Percentiles rank a stretch among this genome's conserved stretches.
These are phyloP conservation scores for Coemansia sp. DNA, from an alignment of 192 early-diverging fungal species.

Conservation along the genomic window DNA sequence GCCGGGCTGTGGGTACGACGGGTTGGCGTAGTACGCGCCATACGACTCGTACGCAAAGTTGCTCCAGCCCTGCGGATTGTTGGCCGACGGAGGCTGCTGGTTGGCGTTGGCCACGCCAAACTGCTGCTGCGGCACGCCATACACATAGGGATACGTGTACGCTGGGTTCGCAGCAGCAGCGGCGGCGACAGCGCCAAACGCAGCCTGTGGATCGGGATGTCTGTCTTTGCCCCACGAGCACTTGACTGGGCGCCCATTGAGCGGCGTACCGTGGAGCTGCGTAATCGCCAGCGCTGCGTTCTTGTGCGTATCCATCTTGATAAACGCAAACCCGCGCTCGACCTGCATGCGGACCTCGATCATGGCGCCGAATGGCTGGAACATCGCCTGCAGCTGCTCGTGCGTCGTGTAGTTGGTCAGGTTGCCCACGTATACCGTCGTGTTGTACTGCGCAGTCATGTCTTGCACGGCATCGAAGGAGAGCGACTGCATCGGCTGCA, in stretches of 20 bases:
- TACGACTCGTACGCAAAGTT: slow-evolving; percentile 49
- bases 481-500: slow-evolving; percentile 40
- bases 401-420: slow-evolving; percentile 74
- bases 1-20: slow-evolving; percentile 46
- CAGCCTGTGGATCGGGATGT: slow-evolving; percentile 53
- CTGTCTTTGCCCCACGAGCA: slow-evolving; percentile 91
- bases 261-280: slow-evolving; percentile 65
- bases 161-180: slow-evolving; percentile 46
- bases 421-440: slow-evolving; percentile 89
- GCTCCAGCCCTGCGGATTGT: slow-evolving; percentile 41
- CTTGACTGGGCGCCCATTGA: slow-evolving; percentile 78
- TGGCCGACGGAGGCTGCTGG: slow-evolving; percentile 18
- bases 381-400: slow-evolving; percentile 66
- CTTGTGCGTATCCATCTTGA: slow-evolving; percentile 91
- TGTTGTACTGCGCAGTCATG: slow-evolving; percentile 80
- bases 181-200: slow-evolving; percentile 40
- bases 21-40: slow-evolving; percentile 43
- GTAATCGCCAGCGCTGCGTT: slow-evolving; percentile 87
- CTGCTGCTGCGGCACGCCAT: slow-evolving; percentile 52
- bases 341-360: slow-evolving; percentile 79
- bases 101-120: slow-evolving; percentile 22
- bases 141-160: slow-evolving; percentile 54
- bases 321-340: slow-evolving; percentile 91
- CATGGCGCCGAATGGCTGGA: slow-evolving; percentile 77
- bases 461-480: slow-evolving; percentile 69